These are phyloP conservation scores for Leishmania tropica DNA, from an alignment of 208 protist genomes.

Conservation along the genomic window DNA sequence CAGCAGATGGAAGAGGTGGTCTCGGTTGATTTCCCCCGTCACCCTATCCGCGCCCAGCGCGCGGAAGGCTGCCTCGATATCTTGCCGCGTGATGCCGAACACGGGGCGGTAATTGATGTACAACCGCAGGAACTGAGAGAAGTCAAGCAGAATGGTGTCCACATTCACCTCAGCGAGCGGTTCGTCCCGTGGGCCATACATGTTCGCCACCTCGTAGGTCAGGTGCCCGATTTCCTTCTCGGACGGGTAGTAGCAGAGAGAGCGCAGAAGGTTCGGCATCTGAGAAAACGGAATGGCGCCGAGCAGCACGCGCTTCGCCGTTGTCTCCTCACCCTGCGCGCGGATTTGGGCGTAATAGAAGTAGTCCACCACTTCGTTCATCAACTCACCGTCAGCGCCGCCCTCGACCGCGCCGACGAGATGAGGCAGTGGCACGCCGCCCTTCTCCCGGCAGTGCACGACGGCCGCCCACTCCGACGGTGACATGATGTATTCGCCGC, in stretches of 20 bases:
- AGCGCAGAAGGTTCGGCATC: slow-evolving; percentile 94
- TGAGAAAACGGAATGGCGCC: slow-evolving; percentile 91
- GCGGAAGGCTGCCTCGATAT: slow-evolving; percentile 91
- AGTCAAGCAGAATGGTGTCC: slow-evolving; percentile 84
- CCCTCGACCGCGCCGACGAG: slow-evolving; percentile 92
- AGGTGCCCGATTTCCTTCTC: slow-evolving; percentile 94
- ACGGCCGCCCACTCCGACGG: slow-evolving; percentile 18
- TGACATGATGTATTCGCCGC: slow-evolving; percentile 53
- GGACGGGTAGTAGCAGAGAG: slow-evolving; percentile 95
- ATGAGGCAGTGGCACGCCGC: slow-evolving; percentile 83
- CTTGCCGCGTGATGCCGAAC: slow-evolving; percentile 85
- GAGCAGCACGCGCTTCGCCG: slow-evolving; percentile 88
- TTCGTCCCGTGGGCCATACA: slow-evolving; percentile 64
- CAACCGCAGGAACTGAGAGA: slow-evolving; percentile 91
- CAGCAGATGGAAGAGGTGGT: slow-evolving; percentile 80
- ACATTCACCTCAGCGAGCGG: slow-evolving; percentile 72
- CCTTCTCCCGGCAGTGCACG: slow-evolving; percentile 25
- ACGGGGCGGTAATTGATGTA: slow-evolving; percentile 96
- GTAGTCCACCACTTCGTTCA: slow-evolving; percentile 95
- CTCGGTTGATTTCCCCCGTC: slow-evolving; percentile 72
- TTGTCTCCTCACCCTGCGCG: slow-evolving; percentile 94
- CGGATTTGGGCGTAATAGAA: slow-evolving; percentile 97
- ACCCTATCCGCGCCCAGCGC: slow-evolving; percentile 75
- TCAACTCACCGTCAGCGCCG: slow-evolving; percentile 84
- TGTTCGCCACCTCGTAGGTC: slow-evolving; percentile 91